Conservation (phyloP, 2,329 filamentous ascomycete species). For the Thielaviopsis populi region DNA sequence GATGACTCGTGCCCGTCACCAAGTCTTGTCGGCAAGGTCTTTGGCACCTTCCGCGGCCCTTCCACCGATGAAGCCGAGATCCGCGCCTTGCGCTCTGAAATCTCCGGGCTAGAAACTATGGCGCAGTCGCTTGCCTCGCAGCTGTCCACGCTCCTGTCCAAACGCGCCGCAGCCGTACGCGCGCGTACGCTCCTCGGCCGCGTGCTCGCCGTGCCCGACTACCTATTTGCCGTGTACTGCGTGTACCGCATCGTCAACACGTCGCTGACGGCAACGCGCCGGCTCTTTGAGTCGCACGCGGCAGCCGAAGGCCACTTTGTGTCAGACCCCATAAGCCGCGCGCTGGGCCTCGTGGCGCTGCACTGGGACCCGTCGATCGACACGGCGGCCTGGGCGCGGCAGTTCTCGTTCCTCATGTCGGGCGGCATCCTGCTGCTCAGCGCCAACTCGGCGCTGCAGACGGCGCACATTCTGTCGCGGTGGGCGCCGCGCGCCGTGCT, state of each 20-base stretch:
- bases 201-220: constrained; percentile 45
- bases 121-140: constrained; percentile 52
- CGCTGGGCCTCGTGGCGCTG: constrained; percentile 63
- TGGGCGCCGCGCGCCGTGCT: constrained; percentile 60
- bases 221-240: constrained; percentile 67
- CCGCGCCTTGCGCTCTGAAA: constrained; percentile 53
- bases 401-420: constrained; percentile 70
- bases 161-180: constrained; percentile 48
- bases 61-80: constrained; percentile 45
- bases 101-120: constrained; percentile 69
- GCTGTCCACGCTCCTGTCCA: constrained; percentile 43
- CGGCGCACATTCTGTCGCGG: constrained; percentile 64
- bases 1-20: constrained; percentile 10
- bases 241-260: constrained; percentile 69
- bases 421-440: constrained; percentile 70
- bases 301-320: constrained; percentile 19
- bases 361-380: constrained; percentile 76
- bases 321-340: constrained; percentile 65
- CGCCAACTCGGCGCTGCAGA: constrained; percentile 73
- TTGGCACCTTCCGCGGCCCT: constrained; percentile 54
- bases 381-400: constrained; percentile 72
- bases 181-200: constrained; percentile 53
- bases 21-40: constrained; percentile 58
- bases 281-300: constrained; percentile 30
- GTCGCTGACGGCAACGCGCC: constrained; percentile 49